phyloP scores from a whole-genome alignment of 1,139 yeast genomes.

The Zygoascus hellenicus region DNA sequence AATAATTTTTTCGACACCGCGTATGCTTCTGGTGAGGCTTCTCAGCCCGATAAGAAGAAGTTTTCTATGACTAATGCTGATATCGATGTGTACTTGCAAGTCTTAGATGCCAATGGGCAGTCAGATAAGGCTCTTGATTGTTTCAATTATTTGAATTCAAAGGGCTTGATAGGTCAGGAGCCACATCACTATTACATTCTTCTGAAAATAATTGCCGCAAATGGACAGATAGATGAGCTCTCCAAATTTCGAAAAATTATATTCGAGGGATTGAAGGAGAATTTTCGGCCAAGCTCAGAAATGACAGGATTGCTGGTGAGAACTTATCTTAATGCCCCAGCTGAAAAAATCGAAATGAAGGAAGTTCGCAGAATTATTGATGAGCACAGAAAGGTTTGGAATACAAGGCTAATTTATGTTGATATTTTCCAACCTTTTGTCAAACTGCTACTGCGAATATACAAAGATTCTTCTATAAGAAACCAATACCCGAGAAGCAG shows the following conservation, averaged over 20 bases:
- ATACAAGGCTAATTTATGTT: conserved; percentile 6
- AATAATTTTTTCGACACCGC: conserved; percentile 1
- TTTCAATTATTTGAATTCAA: neutral
- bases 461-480: neutral
- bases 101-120: neutral
- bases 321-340: neutral
- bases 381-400: conserved; percentile 6
- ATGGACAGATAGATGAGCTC: conserved; percentile 1
- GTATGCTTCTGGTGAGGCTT: neutral
- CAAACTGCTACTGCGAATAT: neutral
- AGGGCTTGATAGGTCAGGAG: neutral
- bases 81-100: conserved; percentile 6
- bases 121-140: neutral
- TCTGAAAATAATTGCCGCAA: neutral
- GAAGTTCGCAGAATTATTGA: neutral
- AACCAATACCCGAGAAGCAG: neutral
- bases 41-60: neutral
- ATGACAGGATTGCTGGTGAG: conserved; percentile 2
- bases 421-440: conserved; percentile 7
- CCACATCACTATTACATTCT: conserved; percentile 2
- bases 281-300: conserved; percentile 3
- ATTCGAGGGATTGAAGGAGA: neutral
- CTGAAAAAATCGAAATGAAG: neutral
- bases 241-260: neutral
- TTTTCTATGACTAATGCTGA: neutral